Evolutionary conservation across 768 basidiomycete genomes (phyloP), one percentile per base, ranked within the genome.

Genomic region (Amanita jacksonii): DNA sequence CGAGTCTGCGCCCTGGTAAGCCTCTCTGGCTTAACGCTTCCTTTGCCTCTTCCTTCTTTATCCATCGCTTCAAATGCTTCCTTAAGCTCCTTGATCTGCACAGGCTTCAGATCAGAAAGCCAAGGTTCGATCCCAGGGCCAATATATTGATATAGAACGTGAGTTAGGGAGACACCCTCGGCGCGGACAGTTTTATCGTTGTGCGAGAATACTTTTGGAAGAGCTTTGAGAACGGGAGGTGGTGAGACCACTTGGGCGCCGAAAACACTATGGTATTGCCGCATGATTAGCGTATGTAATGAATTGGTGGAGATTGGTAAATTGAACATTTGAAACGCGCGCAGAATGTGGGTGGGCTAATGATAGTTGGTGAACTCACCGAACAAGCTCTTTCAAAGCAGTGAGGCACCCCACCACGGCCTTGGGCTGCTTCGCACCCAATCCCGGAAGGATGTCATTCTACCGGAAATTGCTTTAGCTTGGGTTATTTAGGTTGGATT

Each of bases 151-250:
- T 98, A 94, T 5, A 98, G 62, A 0, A 67, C 65, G 53, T 84
- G 80, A 0, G 79, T 71, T 15, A 99, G 78, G 22, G 72, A 68
- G 0, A 78, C 78, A 25, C 94, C 96, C 64, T 99, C 96, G 1
- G 87, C 79, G 48, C 96, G 85, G 41, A 99, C 96, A 20, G 78
- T 84, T 66, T 98, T 98, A 63, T 99, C 96, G 12, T 79, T 81
- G 57, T 99, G 96, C 3, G 80, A 79, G 46, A 98, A 99, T 38
- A 98, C 89, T 67, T 92, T 94, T 27, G 93, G 86, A 16, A 99
- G 63, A 5, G 74, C 62, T 57, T 93, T 93, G 44, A 98, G 71
- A n/a, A 97, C 68, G 9, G 84, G 79, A 28, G 85, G 76, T 4
- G 85, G 75, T 8, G 82, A 79, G 12, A 78, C 72, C n/a, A 72